These are phyloP conservation scores for Colletotrichum destructivum DNA, from an alignment of 2,329 filamentous ascomycete species.

Conservation along the genomic window DNA sequence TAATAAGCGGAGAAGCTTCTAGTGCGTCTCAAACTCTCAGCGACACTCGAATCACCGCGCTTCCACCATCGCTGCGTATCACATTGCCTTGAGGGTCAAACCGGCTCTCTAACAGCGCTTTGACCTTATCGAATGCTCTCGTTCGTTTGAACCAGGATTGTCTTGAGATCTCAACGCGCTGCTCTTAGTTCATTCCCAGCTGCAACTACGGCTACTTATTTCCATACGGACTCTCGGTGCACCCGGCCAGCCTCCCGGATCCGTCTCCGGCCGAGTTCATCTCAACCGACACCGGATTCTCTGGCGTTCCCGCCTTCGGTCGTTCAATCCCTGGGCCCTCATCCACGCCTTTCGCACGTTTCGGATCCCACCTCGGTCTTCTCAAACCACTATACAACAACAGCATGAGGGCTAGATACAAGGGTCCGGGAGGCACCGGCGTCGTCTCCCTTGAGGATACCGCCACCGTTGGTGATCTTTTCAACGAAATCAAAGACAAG, in stretches of 20 bases:
- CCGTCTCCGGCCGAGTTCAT: slow-evolving; percentile 26
- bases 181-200: background rate
- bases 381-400: background rate
- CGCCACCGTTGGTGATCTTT: slow-evolving; percentile 75
- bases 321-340: background rate
- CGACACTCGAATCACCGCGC: background rate
- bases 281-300: background rate
- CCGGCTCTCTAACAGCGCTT: background rate
- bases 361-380: background rate
- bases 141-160: background rate
- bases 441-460: slow-evolving; percentile 78
- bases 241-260: slow-evolving; percentile 4
- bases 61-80: background rate
- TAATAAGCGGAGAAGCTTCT: slow-evolving; percentile 38
- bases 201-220: slow-evolving; percentile 10
- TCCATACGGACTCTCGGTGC: background rate
- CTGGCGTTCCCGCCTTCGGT: background rate
- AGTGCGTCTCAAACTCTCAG: slow-evolving; percentile 6
- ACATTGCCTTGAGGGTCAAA: background rate
- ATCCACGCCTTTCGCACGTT: background rate
- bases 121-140: background rate
- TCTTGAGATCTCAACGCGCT: background rate
- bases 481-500: slow-evolving; percentile 72
- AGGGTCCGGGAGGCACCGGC: slow-evolving; percentile 80
- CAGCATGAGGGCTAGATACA: slow-evolving; percentile 78